Evolutionary conservation across 2,329 filamentous ascomycete genomes (phyloP), one percentile per base, ranked within the genome.

Genomic region (Fusarium metavorans): DNA sequence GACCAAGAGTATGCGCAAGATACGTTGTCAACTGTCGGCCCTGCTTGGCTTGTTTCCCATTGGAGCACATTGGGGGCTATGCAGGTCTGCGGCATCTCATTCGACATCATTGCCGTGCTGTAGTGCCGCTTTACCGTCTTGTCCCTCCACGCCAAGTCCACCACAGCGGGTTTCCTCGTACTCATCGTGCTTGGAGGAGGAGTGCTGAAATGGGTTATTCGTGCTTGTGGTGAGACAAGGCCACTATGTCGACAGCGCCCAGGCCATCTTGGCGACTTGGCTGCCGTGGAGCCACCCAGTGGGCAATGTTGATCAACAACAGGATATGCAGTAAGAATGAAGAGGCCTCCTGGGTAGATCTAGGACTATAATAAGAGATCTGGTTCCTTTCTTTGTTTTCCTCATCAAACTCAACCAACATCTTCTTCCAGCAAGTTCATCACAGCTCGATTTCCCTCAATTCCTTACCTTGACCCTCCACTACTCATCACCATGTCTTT

Each of bases 401-500:
- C 25, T 27, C 16, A 27, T 27, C 18, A 20, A 37, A 20, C 23
- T 41, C 32, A 39, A 30, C 1, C 23, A 25, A 18, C 35, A 14
- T n/a, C 23, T 5, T 41, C 14, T 25, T n/a, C 20, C 16, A 20
- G 32, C 54, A 25, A 35, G n/a, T 35, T 8, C 52, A 25, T 35
- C n/a, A 10, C 30, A 32, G 25, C 37, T n/a, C 25, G 27, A 14
- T 18, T 45, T 20, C 6, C 23, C n/a, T 11, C 57, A 43, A 11
- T 20, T 32, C 6, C 23, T 25, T 25, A 10, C 52, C 5, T 56
- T 16, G 13, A 27, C 32, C 20, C 6, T 14, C 39, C 11, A 60
- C 18, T 32, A 30, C 25, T 32, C 20, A 13, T 10, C 34, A 32
- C 11, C 11, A 63, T 63, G 60, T 39, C 45, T n/a, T 90, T 90